These are phyloP conservation scores for Aegilops longissima DNA, from an alignment of 176 grass and related monocot genomes.

Conservation along the genomic window DNA sequence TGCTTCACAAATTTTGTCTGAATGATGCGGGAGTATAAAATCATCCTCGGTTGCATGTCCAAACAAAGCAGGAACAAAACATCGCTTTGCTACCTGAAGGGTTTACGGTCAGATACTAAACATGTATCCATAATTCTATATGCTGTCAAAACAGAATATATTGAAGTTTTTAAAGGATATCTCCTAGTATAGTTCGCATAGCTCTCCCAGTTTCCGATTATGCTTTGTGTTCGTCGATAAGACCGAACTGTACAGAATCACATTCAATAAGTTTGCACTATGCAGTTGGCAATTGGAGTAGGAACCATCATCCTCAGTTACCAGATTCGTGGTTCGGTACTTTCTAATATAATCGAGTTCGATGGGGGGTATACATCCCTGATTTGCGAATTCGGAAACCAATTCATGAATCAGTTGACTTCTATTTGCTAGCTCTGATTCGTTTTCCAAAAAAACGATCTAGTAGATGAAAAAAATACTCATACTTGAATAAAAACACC, in stretches of 20 bases:
- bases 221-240: too few relatives aligned
- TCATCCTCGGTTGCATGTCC: conserved; percentile 96
- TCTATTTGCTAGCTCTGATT: too few relatives aligned
- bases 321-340: too few relatives aligned
- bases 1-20: conserved; percentile 80
- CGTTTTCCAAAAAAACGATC: too few relatives aligned
- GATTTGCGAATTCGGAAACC: too few relatives aligned
- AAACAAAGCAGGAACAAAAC: conserved; percentile 93
- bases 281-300: not conserved
- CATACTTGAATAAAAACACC: too few relatives aligned
- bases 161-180: not conserved
- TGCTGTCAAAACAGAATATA: not conserved
- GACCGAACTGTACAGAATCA: too few relatives aligned
- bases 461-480: too few relatives aligned
- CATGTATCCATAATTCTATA: not conserved
- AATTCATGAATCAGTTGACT: too few relatives aligned
- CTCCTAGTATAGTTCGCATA: not conserved
- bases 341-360: too few relatives aligned
- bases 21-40: conserved; percentile 97
- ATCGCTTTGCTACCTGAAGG: conserved; percentile 79
- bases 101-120: conserved; percentile 26
- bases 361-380: too few relatives aligned
- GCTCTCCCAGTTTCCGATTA: too few relatives aligned
- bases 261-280: not conserved
- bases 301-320: not conserved